phyloP scores from a whole-genome alignment of 192 early-diverging fungal species.

The Allomyces arbusculus region DNA sequence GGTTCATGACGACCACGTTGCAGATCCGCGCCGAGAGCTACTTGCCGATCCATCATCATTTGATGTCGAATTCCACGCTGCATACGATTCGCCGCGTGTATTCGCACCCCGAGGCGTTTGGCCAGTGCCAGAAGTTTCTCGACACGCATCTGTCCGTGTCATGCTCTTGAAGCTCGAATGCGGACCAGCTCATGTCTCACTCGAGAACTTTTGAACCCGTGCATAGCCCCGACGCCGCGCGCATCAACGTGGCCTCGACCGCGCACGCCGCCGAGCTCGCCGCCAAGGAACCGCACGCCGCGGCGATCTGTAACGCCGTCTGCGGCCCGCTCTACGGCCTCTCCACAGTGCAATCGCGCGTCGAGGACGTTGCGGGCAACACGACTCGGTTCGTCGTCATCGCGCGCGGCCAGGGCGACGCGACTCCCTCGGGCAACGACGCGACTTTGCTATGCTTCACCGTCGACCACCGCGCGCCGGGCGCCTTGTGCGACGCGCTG shows the following conservation, averaged over 20 bases:
- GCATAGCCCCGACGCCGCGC: conserved; percentile 32
- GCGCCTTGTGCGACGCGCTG: conserved; percentile 66
- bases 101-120: conserved; percentile 53
- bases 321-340: conserved; percentile 64
- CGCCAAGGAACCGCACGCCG: conserved; percentile 46
- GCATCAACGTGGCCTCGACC: conserved; percentile 59
- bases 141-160: conserved; percentile 24
- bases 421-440: conserved; percentile 44
- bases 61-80: conserved; percentile 48
- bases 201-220: not conserved
- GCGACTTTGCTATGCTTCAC: conserved; percentile 73
- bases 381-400: conserved; percentile 86
- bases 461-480: conserved; percentile 70
- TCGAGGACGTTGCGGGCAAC: conserved; percentile 32
- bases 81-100: conserved; percentile 58
- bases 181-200: too few species aligned
- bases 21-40: conserved; percentile 62
- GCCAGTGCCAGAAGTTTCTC: conserved; percentile 60
- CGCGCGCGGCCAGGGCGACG: conserved; percentile 28
- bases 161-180: not conserved
- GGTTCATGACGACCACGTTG: conserved; percentile 40
- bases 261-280: conserved; percentile 74
- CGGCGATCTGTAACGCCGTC: conserved; percentile 58
- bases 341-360: not conserved
- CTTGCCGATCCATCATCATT: conserved; percentile 58